These are phyloP conservation scores for Globisporangium spinosum DNA, from an alignment of 352 stramenopile genomes.

Conservation along the genomic window DNA sequence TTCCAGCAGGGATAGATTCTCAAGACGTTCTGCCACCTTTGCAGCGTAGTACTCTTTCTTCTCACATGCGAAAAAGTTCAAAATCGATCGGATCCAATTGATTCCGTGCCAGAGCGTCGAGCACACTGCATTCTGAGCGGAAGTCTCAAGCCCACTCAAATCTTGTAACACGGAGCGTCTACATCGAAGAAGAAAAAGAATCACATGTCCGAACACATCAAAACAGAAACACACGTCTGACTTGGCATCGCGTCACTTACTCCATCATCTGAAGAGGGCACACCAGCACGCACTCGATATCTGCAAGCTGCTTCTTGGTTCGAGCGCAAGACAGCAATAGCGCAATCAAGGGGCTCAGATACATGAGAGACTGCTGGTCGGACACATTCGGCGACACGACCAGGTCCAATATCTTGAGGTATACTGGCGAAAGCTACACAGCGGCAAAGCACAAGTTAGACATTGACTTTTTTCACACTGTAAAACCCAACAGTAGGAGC, in stretches of 20 bases:
- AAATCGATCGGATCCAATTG: constrained; percentile 59
- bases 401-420: constrained; percentile 49
- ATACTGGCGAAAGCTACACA: constrained; percentile 30
- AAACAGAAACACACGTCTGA: background rate
- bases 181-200: background rate
- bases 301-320: constrained; percentile 22
- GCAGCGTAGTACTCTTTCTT: constrained; percentile 25
- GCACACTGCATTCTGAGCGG: constrained; percentile 41
- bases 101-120: constrained; percentile 47
- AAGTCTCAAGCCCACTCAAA: constrained; percentile 30
- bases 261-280: constrained; percentile 60
- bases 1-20: constrained; percentile 42
- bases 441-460: background rate
- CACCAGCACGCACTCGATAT: constrained; percentile 48
- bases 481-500: background rate
- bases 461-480: constrained; percentile 1
- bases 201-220: background rate
- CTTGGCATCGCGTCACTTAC: constrained; percentile 26
- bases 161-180: constrained; percentile 46
- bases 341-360: constrained; percentile 32
- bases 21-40: constrained; percentile 41
- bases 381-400: constrained; percentile 32
- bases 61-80: constrained; percentile 52
- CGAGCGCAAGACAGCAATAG: constrained; percentile 42
- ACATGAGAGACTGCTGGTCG: constrained; percentile 45